phyloP scores from a whole-genome alignment of 78 protist genomes.

The Pigoraptor vietnamica region DNA sequence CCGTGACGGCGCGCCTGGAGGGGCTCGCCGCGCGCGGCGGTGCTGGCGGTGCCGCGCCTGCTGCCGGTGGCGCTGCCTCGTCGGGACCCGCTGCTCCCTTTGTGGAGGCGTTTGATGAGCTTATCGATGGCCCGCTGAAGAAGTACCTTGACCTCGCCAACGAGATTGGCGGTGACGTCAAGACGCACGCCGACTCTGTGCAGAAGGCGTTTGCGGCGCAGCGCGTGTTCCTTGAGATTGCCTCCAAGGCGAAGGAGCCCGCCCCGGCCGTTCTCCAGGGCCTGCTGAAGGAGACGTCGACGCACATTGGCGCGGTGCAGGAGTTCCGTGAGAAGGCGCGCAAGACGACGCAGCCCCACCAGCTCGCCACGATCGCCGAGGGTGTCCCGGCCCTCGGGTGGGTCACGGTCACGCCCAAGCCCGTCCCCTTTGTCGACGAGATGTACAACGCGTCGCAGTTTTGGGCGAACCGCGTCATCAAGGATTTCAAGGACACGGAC shows the following conservation, averaged over 20 bases:
- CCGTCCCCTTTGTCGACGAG: neutral
- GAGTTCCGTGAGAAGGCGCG: neutral
- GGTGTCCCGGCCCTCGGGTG: neutral
- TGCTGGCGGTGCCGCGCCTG: neutral
- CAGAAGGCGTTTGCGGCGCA: neutral
- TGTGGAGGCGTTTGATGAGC: too few relatives aligned
- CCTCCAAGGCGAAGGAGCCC: neutral
- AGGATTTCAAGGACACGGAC: conserved; percentile 16
- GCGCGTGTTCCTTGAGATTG: neutral
- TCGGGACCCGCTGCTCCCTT: too few relatives aligned
- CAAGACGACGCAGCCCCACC: neutral
- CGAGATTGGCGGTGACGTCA: neutral
- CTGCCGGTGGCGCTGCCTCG: neutral
- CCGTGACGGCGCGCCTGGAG: neutral
- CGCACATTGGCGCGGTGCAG: neutral
- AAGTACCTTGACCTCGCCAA: neutral
- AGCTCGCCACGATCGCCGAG: neutral
- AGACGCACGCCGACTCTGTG: neutral
- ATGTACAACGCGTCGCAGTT: neutral
- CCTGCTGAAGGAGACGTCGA: neutral
- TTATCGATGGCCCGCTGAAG: too few relatives aligned
- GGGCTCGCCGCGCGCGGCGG: neutral
- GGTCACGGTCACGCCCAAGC: neutral
- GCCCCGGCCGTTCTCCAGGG: neutral
- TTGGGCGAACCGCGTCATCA: neutral